Evolutionary conservation across 1,284 basidiomycete genomes (phyloP).

Genomic region (Pascua sp.): DNA sequence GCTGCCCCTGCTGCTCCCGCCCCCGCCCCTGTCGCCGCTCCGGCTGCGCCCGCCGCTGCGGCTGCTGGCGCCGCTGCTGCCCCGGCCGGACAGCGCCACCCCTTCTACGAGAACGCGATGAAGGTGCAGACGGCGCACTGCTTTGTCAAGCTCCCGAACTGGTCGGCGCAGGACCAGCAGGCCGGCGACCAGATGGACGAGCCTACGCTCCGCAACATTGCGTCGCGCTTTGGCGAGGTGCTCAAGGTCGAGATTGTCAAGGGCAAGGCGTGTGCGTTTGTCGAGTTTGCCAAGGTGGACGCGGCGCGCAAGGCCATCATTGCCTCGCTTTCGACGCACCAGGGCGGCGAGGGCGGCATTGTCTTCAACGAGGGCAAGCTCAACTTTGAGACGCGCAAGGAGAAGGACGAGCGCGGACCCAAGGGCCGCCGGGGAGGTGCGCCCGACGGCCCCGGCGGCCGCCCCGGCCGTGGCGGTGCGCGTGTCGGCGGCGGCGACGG

Average conservation of each 20-base stretch:
- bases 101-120: conserved; percentile 58
- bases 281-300: conserved; percentile 79
- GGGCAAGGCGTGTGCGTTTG: conserved; percentile 86
- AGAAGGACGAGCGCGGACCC: conserved; percentile 64
- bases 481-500: conserved; percentile 6
- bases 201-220: conserved; percentile 57
- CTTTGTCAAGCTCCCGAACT: conserved; percentile 69
- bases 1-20: conserved; percentile 19
- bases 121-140: conserved; percentile 67
- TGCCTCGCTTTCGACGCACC: conserved; percentile 60
- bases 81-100: conserved; percentile 43
- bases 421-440: conserved; percentile 19
- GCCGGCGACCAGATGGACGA: conserved; percentile 72
- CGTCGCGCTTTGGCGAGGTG: conserved; percentile 77
- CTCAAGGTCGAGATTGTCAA: conserved; percentile 87
- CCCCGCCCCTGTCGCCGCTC: conserved; percentile 9
- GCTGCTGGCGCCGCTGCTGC: conserved; percentile 22
- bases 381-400: conserved; percentile 82
- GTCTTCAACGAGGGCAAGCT: conserved; percentile 62
- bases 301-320: conserved; percentile 79
- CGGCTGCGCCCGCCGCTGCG: conserved; percentile 24
- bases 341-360: conserved; percentile 86
- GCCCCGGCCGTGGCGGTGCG: conserved; percentile 4
- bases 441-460: conserved; percentile 11
- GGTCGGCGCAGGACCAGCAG: conserved; percentile 51